A percentile compares a stretch with the other conserved stretches of the same genome.
Evolutionary conservation across 805 yeast species (phyloP).

Genomic region (Wickerhamiella spandovensis): DNA sequence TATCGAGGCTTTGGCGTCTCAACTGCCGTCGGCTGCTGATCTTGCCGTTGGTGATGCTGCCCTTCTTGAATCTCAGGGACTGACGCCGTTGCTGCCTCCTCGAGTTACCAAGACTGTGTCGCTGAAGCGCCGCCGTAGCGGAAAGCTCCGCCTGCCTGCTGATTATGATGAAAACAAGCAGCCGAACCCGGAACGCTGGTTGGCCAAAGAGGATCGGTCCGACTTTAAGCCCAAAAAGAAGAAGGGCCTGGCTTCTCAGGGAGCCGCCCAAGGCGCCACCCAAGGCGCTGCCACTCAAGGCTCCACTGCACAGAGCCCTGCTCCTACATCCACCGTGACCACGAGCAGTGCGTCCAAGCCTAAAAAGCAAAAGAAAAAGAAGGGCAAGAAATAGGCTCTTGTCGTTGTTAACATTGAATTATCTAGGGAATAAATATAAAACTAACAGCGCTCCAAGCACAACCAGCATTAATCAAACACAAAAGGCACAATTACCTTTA

Average conservation of each 20-base stretch:
- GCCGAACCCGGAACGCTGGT: constrained; percentile 75
- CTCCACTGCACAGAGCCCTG: constrained; percentile 7
- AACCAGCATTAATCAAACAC: background rate
- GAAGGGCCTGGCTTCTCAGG: constrained; percentile 30
- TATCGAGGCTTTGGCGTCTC: background rate
- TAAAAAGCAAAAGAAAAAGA: constrained; percentile 23
- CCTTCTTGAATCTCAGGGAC: constrained; percentile 8
- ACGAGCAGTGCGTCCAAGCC: constrained; percentile 5
- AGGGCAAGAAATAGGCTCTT: constrained; percentile 21
- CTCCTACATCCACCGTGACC: background rate
- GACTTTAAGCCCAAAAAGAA: constrained; percentile 69
- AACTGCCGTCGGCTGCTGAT: constrained; percentile 6
- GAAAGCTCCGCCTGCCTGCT: constrained; percentile 28
- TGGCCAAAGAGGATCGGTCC: constrained; percentile 75
- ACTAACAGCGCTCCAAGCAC: background rate
- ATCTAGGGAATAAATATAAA: constrained; percentile 1
- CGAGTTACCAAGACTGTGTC: constrained; percentile 16
- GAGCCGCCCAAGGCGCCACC: constrained; percentile 33
- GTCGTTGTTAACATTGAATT: background rate
- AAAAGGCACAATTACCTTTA: constrained; percentile 21
- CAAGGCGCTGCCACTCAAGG: constrained; percentile 42
- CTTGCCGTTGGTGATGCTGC: constrained; percentile 18
- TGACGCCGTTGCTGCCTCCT: constrained; percentile 15
- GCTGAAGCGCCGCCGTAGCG: constrained; percentile 23
- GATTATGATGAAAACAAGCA: constrained; percentile 28